Base-by-base conservation (phyloP, 139 green algal genomes). In the Desmodesmus armatus region DNA sequence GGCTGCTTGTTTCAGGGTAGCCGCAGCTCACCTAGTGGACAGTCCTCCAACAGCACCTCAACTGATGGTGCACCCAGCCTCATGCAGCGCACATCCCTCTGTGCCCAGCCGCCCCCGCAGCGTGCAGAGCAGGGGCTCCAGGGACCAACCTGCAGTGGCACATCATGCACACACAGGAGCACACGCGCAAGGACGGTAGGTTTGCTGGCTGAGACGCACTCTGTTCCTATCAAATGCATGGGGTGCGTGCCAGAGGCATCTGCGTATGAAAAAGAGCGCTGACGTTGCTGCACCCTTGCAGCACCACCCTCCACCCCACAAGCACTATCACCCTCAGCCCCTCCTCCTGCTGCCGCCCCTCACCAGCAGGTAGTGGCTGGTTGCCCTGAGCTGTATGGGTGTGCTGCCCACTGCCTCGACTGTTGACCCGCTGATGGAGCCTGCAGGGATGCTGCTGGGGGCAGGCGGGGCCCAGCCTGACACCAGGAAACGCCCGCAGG, bases 71-170 rank as follows among this genome's bases (percentile, higher is more conserved):
- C 17, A 47, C 60, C 47, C 43, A 83, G 31, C 9, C 77, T 62
- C 39, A 83, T 74, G 55, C 90, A 93, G 11, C 37, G 29, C 40
- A 93, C 85, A 15, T 69, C 33, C 5, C 90, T 82, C 5, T 75
- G 75, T 29, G 60, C 23, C 40, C 87, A 75, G 41, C 90, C 90
- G 17, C 73, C 82, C n/a, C 90, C 90, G 78, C 90, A 93, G 5
- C 72, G 7, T 13, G 49, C 58, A n/a, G 82, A 88, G 80, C 90
- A 93, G 13, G n/a, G 31, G 3, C 75, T 74, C 88, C 88, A 93
- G 3, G 47, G 11, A 3, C 85, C 85, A n/a, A 92, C 83, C 89
- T 92, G 79, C 47, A 60, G 6, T 1, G 58, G 5, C 23, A 53
- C 3, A 39, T 37, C 7, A n/a, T 6, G n/a, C 60, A 39, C 60